Evolutionary conservation across 768 basidiomycete species (phyloP).

Genomic region (Guyanaporus albipodus): DNA sequence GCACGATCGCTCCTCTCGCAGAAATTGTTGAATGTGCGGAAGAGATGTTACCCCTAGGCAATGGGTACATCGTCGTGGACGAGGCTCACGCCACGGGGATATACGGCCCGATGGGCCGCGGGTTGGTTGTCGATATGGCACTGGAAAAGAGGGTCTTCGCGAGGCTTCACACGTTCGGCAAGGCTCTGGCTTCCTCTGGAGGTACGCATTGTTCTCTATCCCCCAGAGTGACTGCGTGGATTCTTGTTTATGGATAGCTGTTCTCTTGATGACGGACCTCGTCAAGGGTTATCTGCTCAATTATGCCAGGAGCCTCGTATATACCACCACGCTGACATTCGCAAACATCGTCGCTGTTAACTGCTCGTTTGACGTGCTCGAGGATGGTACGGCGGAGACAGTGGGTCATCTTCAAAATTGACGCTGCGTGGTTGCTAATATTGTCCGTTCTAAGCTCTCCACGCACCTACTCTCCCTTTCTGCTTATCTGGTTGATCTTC

Average conservation of each 20-base stretch:
- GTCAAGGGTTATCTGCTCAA: conserved; percentile 86
- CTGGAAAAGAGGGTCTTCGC: conserved; percentile 70
- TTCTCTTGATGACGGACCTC: conserved; percentile 65
- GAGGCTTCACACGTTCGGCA: conserved; percentile 89
- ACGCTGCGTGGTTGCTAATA: conserved; percentile 21
- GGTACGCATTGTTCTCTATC: conserved; percentile 47
- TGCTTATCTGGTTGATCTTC: conserved; percentile 31
- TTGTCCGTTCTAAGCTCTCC: conserved; percentile 28
- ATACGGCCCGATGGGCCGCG: conserved; percentile 75
- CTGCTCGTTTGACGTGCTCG: conserved; percentile 76
- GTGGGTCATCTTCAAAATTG: conserved; percentile 27
- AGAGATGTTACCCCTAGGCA: conserved; percentile 53
- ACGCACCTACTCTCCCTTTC: conserved; percentile 21
- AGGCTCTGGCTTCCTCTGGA: conserved; percentile 81
- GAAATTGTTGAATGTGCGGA: conserved; percentile 65
- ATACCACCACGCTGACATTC: conserved; percentile 81
- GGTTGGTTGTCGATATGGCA: conserved; percentile 66
- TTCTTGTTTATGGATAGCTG: conserved; percentile 44
- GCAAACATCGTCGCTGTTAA: conserved; percentile 72
- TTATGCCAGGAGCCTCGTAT: conserved; percentile 88
- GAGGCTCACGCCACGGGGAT: conserved; percentile 94
- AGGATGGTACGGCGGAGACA: conserved; percentile 57
- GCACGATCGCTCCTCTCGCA: conserved; percentile 74
- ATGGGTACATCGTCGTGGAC: conserved; percentile 78
- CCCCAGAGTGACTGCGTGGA: not conserved